phyloP scores from a whole-genome alignment of 345 rosid genomes.

The Eucalyptus leucophloia region DNA sequence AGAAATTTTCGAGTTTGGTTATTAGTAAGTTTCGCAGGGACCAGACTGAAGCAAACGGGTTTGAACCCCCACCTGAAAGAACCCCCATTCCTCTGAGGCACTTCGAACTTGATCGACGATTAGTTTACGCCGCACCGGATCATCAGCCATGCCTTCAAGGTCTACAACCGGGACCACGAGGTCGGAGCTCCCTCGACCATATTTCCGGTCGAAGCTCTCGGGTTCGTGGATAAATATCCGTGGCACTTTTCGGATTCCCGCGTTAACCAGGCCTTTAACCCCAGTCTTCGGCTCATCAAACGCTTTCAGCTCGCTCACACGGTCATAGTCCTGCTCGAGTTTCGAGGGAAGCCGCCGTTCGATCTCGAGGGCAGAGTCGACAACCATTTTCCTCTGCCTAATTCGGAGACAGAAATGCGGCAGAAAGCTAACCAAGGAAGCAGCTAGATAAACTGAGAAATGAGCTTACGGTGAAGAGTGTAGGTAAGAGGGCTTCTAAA shows the following conservation, averaged over 20 bases:
- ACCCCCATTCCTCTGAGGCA: conserved; percentile 4
- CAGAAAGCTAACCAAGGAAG: neutral
- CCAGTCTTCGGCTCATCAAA: conserved; percentile 2
- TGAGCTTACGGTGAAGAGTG: neutral
- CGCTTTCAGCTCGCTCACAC: neutral
- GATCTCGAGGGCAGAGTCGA: neutral
- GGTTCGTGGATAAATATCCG: neutral
- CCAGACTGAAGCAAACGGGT: neutral
- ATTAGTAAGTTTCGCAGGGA: neutral
- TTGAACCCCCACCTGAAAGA: neutral
- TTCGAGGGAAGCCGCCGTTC: neutral
- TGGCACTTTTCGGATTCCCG: neutral
- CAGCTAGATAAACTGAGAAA: neutral
- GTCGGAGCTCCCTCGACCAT: neutral
- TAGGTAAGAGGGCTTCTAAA: neutral
- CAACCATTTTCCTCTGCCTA: neutral
- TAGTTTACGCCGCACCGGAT: neutral
- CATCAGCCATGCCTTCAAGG: neutral
- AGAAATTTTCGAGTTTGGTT: neutral
- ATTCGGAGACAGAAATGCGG: neutral
- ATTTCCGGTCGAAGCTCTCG: neutral
- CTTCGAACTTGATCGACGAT: neutral
- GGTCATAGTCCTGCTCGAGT: neutral
- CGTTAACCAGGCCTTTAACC: neutral
- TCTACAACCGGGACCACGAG: neutral